Evolutionary conservation across 2,329 filamentous ascomycete species (phyloP), one percentile per base, ranked within the genome.

Genomic region (Trichophyton schoenleinii): DNA sequence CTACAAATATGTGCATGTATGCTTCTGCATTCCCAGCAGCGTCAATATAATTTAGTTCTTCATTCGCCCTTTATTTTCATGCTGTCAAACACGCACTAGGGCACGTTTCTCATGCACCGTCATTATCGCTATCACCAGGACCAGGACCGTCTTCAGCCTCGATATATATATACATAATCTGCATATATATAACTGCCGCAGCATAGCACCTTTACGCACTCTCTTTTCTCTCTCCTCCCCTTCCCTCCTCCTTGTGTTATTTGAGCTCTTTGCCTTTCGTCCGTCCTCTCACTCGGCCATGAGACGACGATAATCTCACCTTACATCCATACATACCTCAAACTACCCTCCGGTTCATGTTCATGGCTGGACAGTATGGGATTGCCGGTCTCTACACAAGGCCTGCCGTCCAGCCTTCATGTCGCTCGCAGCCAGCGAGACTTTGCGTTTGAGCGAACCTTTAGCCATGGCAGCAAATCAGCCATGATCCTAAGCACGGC

Each of bases 401-500:
- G 52, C 28, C 52, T 55, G 52, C 28, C 15, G 8, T 36, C 31
- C n/a, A 36, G n/a, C 20, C 28, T 55, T 20, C 52, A 55, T 20
- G n/a, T n/a, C 8, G 28, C 28, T 36, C 52, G 52, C 11, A 20
- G 28, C 31, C 28, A 55, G 28, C 52, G 52, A 15, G 52, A 55
- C 52, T 55, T 55, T 55, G 52, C 52, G 28, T 55, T 55, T 28
- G 52, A 55, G 52, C 13, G 52, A 31, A 55, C 52, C n/a, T 60
- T 61, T n/a, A 25, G 28, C 22, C 48, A 62, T 49, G 62, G 61
- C 20, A 48, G 48, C 25, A 61, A 59, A 38, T 61, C 53, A 22
- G 58, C 62, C 7, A 41, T 64, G 58, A 62, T 66, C 44, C 41
- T 66, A 15, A 58, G 63, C 11, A 22, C 63, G 13, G 53, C 62